Base-by-base conservation (phyloP, 2,329 filamentous ascomycete genomes). In the Venturia oleaginea region DNA sequence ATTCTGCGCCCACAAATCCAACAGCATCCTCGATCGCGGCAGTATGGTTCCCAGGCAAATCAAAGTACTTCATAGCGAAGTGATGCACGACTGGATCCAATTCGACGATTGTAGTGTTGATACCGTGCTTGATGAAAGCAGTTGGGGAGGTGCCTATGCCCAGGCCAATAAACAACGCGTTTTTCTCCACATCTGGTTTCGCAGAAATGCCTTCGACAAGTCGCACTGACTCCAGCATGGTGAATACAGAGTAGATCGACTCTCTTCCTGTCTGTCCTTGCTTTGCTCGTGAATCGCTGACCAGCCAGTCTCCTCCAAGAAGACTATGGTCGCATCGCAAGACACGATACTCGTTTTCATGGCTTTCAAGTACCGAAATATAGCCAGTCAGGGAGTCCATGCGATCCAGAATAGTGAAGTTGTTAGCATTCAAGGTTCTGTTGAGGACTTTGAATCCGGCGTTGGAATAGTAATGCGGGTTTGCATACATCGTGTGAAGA, bases 321-420 rank as follows among this genome's bases (percentile, higher is more conserved):
- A 99, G 81, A 71, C 92, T 96, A 75, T 99, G 94, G 71, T 97
- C 94, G 74, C 92, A 97, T 66, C 94, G 86, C 81, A 99, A 84
- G 19, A 92, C 85, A 1, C 92, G 84, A 76, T 90, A 97, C 1
- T 86, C 84, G 46, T 85, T 80, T 5, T 86, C 76, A 8, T 81
- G 72, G 72, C 86, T 94, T 68, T 99, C 90, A 32, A 97, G 74
- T 1, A 99, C 90, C 0, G 93, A 96, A 54, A 99, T 81, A 72
- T 99, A 97, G 7, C 94, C 94, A 0, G 94, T 97, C 60, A 89
- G 76, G 0, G 92, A 96, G 75, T 97, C 94, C 68, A 84, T 82
- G 13, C 94, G 86, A 59, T 92, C 92, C 55, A 97, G 74, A 1
- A 97, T 77, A 1, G 84, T 83, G 83, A 88, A 97, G 19, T 88